A percentile compares a stretch with the other conserved stretches of the same genome.
Evolutionary conservation across 2,329 filamentous ascomycete species (phyloP).

Genomic region (Penicillium sp.): DNA sequence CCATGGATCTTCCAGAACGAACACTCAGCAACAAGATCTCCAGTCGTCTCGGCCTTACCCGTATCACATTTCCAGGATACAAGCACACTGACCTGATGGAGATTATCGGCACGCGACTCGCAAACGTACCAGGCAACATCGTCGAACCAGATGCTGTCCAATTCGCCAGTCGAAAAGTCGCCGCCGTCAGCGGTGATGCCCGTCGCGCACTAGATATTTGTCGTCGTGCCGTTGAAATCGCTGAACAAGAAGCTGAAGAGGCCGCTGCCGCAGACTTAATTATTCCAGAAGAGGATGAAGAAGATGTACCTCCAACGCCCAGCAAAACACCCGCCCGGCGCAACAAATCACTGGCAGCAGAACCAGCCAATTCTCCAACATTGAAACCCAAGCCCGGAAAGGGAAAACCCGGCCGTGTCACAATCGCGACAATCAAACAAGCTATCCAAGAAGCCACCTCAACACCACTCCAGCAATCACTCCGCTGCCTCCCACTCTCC

Average conservation of each 20-base stretch:
- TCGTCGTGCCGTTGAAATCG: constrained; percentile 88
- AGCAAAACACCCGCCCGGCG: constrained; percentile 42
- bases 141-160: constrained; percentile 92
- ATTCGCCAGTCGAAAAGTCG: constrained; percentile 94
- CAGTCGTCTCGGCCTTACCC: constrained; percentile 81
- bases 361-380: constrained; percentile 12
- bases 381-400: constrained; percentile 22
- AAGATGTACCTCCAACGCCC: constrained; percentile 45
- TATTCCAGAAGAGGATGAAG: constrained; percentile 28
- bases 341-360: constrained; percentile 19
- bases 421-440: constrained; percentile 87
- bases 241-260: constrained; percentile 67
- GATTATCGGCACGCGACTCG: constrained; percentile 91
- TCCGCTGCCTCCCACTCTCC: constrained; percentile 76
- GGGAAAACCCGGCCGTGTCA: constrained; percentile 61
- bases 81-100: constrained; percentile 96
- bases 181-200: constrained; percentile 92
- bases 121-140: constrained; percentile 82
- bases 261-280: constrained; percentile 19
- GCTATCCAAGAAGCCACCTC: constrained; percentile 95
- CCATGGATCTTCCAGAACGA: constrained; percentile 95
- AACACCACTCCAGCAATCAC: constrained; percentile 84
- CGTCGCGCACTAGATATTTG: constrained; percentile 92
- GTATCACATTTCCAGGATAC: constrained; percentile 96
- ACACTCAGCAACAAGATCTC: constrained; percentile 98